Evolutionary conservation across 2,329 filamentous ascomycete genomes (phyloP).

Genomic region (Colletotrichum sp.): DNA sequence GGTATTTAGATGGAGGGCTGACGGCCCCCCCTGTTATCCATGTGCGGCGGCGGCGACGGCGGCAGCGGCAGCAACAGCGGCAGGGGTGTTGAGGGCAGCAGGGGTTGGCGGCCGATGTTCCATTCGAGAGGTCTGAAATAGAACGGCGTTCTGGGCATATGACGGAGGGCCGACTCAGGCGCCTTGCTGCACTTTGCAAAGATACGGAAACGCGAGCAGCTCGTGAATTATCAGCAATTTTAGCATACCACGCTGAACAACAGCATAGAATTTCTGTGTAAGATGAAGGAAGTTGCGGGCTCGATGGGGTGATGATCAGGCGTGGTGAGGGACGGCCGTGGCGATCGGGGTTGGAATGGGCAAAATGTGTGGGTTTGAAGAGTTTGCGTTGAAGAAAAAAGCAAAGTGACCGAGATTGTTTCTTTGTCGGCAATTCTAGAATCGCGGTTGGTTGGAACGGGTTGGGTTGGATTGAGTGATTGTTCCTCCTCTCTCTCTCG

Average conservation of each 20-base stretch:
- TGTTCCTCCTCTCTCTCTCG: not conserved
- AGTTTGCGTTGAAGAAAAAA: not conserved
- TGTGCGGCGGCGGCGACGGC: not conserved
- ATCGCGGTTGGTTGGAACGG: not conserved
- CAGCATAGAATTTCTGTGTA: not conserved
- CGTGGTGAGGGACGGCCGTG: not conserved
- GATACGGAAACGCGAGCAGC: not conserved
- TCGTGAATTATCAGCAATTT: not conserved
- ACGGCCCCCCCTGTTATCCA: not conserved
- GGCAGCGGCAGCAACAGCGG: not conserved
- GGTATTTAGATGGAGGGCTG: not conserved
- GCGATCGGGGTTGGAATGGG: not conserved
- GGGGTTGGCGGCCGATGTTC: not conserved
- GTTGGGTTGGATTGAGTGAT: not conserved
- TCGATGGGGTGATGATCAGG: not conserved
- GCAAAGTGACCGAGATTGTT: not conserved
- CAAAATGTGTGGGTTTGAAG: not conserved
- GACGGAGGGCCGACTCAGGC: not conserved
- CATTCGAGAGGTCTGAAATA: conserved; percentile 11
- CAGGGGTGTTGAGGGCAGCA: not conserved
- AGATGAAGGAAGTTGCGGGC: not conserved
- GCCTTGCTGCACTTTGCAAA: not conserved
- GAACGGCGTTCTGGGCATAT: not conserved
- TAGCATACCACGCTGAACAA: not conserved
- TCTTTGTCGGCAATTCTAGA: not conserved